Base-by-base conservation (phyloP, 345 rosid genomes). In the Tarenaya hassleriana region DNA sequence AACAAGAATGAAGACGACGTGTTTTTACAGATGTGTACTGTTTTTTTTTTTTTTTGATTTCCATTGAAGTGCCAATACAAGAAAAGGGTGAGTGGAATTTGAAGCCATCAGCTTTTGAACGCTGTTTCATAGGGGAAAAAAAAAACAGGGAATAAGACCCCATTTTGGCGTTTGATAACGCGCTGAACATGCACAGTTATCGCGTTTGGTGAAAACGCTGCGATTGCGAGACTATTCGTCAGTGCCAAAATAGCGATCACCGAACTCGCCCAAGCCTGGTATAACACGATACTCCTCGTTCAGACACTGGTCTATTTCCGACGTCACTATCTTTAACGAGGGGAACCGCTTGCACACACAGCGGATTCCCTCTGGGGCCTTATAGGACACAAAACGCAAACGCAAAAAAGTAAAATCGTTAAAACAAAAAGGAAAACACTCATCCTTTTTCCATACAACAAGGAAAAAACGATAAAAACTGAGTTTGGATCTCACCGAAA, bases 221-320 rank as follows among this genome's bases (percentile, higher is more conserved):
- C 29, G 29, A 24, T 24, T 5, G 29, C 29, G 29, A 24, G 29
- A 24, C 73, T 69, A 91, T 66, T 94, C 97, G 57, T 88, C 97
- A 6, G 99, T 94, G 5, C 97, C 97, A 41, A 94, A 94, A 79
- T 94, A 94, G 8, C 94, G 88, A 69, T 94, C 95, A 0, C 99
- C 99, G 52, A 83, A 94, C 80, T 94, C 97, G 16, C 95, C 99
- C 91, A 94, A 58, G 15, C 99, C 99, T 8, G 99, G 99, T 68
- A 94, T 77, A 24, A 92, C 97, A 7, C 94, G 85, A 64, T 70
- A 94, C 56, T 88, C 99, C 58, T 85, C 82, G 42, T 94, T 88
- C 55, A 88, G 63, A 8, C 87, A 69, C 64, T 55, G 86, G 46
- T 94, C 97, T 41, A 94, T 94, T 73, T 94, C 99, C 1, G 97